phyloP scores from a whole-genome alignment of 495 filamentous ascomycete genomes.

The Hyaloscypha variabilis region DNA sequence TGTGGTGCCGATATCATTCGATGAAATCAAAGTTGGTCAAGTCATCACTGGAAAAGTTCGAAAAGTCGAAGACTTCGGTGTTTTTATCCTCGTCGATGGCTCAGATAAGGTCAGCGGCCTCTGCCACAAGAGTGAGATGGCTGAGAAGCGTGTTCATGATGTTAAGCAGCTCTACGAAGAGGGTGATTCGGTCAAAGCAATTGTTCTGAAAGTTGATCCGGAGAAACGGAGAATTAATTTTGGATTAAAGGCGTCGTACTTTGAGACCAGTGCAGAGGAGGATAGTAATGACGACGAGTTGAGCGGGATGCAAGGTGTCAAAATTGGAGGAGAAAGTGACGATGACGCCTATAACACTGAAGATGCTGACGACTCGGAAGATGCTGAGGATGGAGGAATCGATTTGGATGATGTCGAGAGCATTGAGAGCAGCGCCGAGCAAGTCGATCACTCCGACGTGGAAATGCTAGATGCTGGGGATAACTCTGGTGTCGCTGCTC shows the following conservation, averaged over 20 bases:
- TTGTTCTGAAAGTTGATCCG: constrained; percentile 74
- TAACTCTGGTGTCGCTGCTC: constrained; percentile 48
- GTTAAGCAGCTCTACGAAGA: constrained; percentile 82
- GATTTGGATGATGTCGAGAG: constrained; percentile 46
- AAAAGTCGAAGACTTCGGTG: constrained; percentile 92
- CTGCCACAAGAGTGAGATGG: constrained; percentile 89
- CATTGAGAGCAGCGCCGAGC: constrained; percentile 40
- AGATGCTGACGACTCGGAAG: constrained; percentile 44
- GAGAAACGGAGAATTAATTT: constrained; percentile 79
- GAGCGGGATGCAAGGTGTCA: constrained; percentile 46
- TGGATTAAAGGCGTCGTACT: constrained; percentile 90
- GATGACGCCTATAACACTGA: too few species aligned
- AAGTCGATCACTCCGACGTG: constrained; percentile 41
- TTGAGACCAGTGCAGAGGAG: constrained; percentile 63
- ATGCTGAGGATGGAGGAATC: constrained; percentile 55
- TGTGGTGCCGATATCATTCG: constrained; percentile 65
- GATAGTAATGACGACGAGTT: constrained; percentile 53
- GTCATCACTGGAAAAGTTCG: constrained; percentile 85
- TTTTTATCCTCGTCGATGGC: constrained; percentile 86
- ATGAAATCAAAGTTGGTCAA: constrained; percentile 76
- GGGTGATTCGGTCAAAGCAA: constrained; percentile 90
- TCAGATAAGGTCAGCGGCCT: constrained; percentile 87
- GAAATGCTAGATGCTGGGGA: constrained; percentile 49
- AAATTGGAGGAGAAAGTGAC: constrained; percentile 56
- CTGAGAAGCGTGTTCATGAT: constrained; percentile 75